Evolutionary conservation across 345 rosid genomes (phyloP).

Genomic region (Populus alba): DNA sequence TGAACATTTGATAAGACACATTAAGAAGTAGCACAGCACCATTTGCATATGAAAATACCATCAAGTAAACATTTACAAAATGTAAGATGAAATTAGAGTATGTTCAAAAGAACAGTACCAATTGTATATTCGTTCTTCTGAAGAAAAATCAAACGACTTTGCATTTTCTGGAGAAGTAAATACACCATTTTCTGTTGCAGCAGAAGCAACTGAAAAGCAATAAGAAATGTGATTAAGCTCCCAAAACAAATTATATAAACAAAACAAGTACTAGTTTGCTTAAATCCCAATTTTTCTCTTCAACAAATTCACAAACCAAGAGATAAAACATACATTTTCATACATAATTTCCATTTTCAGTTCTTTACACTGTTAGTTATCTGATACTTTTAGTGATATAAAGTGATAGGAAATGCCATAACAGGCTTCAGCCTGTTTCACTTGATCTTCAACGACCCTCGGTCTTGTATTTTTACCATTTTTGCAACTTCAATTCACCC

Average conservation of each 20-base stretch:
- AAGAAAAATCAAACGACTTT: constrained; percentile 80
- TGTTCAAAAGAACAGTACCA: constrained; percentile 41
- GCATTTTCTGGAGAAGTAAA: constrained; percentile 75
- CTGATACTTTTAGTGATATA: too few species aligned
- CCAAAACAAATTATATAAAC: not conserved
- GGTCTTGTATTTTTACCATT: too few species aligned
- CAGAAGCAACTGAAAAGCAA: constrained; percentile 50
- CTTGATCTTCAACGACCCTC: too few species aligned
- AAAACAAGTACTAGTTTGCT: not conserved
- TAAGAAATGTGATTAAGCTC: not conserved
- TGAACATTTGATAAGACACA: not conserved
- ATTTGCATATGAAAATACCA: not conserved
- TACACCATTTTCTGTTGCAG: constrained; percentile 47
- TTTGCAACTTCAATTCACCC: too few species aligned
- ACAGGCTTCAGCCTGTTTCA: too few species aligned
- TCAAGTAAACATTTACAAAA: not conserved
- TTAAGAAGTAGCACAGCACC: constrained; percentile 1
- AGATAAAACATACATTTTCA: too few species aligned
- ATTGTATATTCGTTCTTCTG: constrained; percentile 86
- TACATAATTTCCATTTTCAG: too few species aligned
- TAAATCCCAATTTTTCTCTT: not conserved
- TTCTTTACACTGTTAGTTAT: too few species aligned
- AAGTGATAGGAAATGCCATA: too few species aligned
- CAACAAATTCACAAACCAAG: too few species aligned
- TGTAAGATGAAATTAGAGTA: not conserved